These are phyloP conservation scores for Buddleja alternifolia DNA, from an alignment of 257 asterid genomes.

Conservation along the genomic window DNA sequence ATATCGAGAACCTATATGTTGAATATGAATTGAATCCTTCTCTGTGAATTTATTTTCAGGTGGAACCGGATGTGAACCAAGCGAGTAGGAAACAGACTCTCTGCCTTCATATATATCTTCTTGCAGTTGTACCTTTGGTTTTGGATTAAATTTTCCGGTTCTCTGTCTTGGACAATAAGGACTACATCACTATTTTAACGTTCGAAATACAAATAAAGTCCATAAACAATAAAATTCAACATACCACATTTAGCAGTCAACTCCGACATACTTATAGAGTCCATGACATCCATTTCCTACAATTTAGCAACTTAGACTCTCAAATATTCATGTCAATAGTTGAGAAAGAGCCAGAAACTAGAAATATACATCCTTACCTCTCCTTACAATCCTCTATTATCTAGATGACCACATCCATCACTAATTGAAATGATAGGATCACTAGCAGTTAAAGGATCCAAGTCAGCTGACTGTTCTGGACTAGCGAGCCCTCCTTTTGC, in stretches of 20 bases:
- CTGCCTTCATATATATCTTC: conserved; percentile 30
- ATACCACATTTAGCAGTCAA: conserved; percentile 53
- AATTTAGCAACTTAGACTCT: conserved; percentile 30
- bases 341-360: conserved; percentile 6
- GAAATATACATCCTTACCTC: conserved; percentile 38
- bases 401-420: conserved; percentile 33
- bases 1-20: conserved; percentile 49
- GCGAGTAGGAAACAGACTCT: conserved; percentile 34
- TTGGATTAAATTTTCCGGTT: conserved; percentile 52
- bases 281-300: conserved; percentile 59
- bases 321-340: conserved; percentile 2
- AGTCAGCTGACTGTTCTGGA: conserved; percentile 36
- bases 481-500: conserved; percentile 32
- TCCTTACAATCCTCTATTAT: conserved; percentile 30
- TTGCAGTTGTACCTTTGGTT: conserved; percentile 47
- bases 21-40: conserved; percentile 38
- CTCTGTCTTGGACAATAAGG: conserved; percentile 43
- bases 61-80: conserved; percentile 33
- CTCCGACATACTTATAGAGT: conserved; percentile 40
- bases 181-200: conserved; percentile 20
- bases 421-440: conserved; percentile 43
- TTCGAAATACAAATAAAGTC: conserved; percentile 9
- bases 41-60: conserved; percentile 41
- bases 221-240: conserved; percentile 19
- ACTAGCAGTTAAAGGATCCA: conserved; percentile 41